phyloP scores from a whole-genome alignment of 768 basidiomycete genomes.

The Suillus bovinus region DNA sequence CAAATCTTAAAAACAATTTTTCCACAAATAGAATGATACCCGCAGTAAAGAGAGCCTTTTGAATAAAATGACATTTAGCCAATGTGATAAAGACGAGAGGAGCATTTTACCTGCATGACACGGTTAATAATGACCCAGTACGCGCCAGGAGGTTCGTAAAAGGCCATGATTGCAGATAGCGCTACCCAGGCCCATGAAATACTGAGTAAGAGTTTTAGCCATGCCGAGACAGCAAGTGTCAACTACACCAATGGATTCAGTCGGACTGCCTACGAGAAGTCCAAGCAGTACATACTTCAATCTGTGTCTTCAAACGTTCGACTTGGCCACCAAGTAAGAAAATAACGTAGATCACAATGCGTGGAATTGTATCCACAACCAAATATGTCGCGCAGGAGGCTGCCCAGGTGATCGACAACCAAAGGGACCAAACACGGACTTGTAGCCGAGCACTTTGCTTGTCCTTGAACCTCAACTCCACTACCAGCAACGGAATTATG shows the following conservation, averaged over 20 bases:
- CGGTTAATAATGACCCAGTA: slow-evolving; percentile 74
- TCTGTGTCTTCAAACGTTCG: slow-evolving; percentile 64
- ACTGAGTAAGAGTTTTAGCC: slow-evolving; percentile 71
- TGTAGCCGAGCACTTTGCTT: slow-evolving; percentile 47
- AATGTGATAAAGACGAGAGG: slow-evolving; percentile 10
- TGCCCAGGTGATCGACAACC: slow-evolving; percentile 70
- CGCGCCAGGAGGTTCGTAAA: slow-evolving; percentile 57
- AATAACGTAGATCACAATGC: slow-evolving; percentile 52
- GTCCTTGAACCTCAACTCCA: slow-evolving; percentile 58
- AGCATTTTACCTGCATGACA: slow-evolving; percentile 58
- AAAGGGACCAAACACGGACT: slow-evolving; percentile 64
- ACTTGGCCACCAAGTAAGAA: slow-evolving; percentile 59
- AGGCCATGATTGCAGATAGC: slow-evolving; percentile 58
- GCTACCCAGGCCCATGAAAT: slow-evolving; percentile 75
- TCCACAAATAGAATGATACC: slow-evolving; percentile 48
- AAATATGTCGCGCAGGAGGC: slow-evolving; percentile 60
- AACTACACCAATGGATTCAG: slow-evolving; percentile 41
- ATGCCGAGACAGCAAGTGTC: slow-evolving; percentile 63
- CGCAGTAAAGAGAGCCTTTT: slow-evolving; percentile 47
- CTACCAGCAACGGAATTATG: slow-evolving; percentile 69
- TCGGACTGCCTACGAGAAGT: background rate
- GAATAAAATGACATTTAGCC: slow-evolving; percentile 6
- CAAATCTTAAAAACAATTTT: slow-evolving; percentile 67
- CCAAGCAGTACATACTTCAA: slow-evolving; percentile 51
- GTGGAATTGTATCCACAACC: slow-evolving; percentile 63